Percentiles rank a stretch among this genome's conserved stretches.
phyloP scores from a whole-genome alignment of 2,329 filamentous ascomycete species.

The Calycina herbarum region DNA sequence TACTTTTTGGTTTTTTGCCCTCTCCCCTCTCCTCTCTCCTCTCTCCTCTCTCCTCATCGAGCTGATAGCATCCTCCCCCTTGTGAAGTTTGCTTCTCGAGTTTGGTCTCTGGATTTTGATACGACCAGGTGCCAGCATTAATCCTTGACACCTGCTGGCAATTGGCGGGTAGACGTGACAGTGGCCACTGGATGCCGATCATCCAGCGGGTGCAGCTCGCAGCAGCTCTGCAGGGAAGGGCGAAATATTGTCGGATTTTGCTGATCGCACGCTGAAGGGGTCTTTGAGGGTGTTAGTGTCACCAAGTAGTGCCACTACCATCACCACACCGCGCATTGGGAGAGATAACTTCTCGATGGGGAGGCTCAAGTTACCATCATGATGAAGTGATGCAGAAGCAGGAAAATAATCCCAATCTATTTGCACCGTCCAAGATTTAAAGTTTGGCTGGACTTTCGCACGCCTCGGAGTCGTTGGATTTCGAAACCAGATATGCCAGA shows the following conservation, averaged over 20 bases:
- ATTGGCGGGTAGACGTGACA: slow-evolving; percentile 5
- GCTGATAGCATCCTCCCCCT: background rate
- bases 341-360: too few relatives aligned
- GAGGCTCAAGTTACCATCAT: too few relatives aligned
- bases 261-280: background rate
- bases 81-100: background rate
- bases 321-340: background rate
- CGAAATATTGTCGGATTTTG: background rate
- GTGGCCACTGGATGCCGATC: background rate
- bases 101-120: background rate
- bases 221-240: background rate
- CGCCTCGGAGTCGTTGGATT: background rate
- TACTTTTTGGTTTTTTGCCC: background rate
- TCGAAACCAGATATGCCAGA: slow-evolving; percentile 4
- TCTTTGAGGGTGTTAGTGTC: too few relatives aligned
- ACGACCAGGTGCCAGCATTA: slow-evolving; percentile 1
- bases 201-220: slow-evolving; percentile 8
- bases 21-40: background rate
- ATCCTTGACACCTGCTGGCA: background rate
- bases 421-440: background rate
- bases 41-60: background rate
- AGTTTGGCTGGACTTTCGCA: background rate
- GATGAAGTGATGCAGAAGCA: background rate
- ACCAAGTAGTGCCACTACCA: background rate
- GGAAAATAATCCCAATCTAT: too few relatives aligned